phyloP scores from a whole-genome alignment of 495 filamentous ascomycete species.

The Xylaria telfairii region DNA sequence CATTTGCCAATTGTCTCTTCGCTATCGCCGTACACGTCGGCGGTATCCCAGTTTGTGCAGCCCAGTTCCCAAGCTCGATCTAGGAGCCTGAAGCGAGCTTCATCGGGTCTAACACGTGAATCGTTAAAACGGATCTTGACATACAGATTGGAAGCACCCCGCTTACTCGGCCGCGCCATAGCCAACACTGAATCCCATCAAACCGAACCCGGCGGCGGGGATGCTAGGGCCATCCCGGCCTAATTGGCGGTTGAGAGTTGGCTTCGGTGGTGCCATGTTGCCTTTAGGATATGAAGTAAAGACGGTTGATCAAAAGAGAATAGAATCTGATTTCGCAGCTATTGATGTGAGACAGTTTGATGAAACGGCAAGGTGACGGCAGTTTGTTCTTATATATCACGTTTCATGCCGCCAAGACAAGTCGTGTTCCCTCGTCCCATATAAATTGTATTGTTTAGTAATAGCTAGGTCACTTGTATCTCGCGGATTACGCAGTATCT shows the following conservation, averaged over 20 bases:
- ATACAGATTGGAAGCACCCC: background rate
- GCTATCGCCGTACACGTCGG: conserved; percentile 54
- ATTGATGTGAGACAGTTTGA: background rate
- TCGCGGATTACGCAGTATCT: too few relatives aligned
- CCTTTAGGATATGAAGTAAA: background rate
- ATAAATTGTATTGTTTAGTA: background rate
- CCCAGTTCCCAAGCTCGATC: conserved; percentile 55
- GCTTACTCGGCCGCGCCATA: conserved; percentile 48
- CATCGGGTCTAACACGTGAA: conserved; percentile 41
- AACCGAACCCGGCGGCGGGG: conserved; percentile 59
- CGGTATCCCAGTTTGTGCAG: conserved; percentile 58
- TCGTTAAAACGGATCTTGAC: background rate
- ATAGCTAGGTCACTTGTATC: background rate
- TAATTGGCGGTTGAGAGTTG: conserved; percentile 45
- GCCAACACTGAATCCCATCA: conserved; percentile 58
- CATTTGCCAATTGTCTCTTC: conserved; percentile 62
- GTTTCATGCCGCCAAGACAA: background rate
- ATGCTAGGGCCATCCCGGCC: conserved; percentile 62
- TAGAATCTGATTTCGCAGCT: background rate
- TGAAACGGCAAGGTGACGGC: background rate
- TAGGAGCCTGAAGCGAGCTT: conserved; percentile 55
- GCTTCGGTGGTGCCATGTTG: conserved; percentile 27
- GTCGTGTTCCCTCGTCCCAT: background rate
- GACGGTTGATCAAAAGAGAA: background rate
- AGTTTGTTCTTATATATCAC: background rate